Base-by-base conservation (phyloP, 2,329 filamentous ascomycete species). In the Aureobasidium sp. region DNA sequence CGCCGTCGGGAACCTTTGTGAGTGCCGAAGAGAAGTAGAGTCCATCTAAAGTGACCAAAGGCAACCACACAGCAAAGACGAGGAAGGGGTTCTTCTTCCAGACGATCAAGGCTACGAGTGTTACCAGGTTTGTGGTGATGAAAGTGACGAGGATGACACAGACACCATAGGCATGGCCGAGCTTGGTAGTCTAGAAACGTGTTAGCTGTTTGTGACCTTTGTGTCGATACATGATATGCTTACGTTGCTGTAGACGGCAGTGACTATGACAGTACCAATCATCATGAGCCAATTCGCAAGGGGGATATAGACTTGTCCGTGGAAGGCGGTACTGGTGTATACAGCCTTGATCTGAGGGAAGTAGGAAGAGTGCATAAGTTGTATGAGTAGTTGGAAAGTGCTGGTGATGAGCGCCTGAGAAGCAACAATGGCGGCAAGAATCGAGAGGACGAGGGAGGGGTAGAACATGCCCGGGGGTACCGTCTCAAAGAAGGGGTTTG, bases 81-180 rank as follows among this genome's bases (percentile, higher is more conserved):
- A 86, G 66, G 58, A 79, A 78, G 1, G 83, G 76, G 2, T 82
- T 81, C 29, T 88, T 71, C 22, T 82, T 79, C 89, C 89, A 92
- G 42, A 90, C 85, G 40, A 91, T 78, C 2, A 91, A 78, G 0
- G 88, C 85, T 1, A 88, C 86, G 1, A 92, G 76, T 0, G 86
- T 82, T 1, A 90, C 85, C 80, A 93, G 85, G 71, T 82, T 87
- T 0, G 88, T 91, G 60, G 87, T 87, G 68, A 92, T 85, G 70
- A 91, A 90, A 0, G 88, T 90, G 47, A 91, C 89, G 53, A 89
- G 83, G 67, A 91, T 90, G 70, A 92, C 89, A 66, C 89, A 92
- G 8, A 90, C 85, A 42, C 89, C 88, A 67, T 91, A 91, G 0
- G 88, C 88, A 67, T 90, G 85, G 27, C 88, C 88, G 0, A 91